Evolutionary conservation across 192 early-diverging fungal genomes (phyloP), one percentile per base, ranked within the genome.

Genomic region (Podila clonocystis): DNA sequence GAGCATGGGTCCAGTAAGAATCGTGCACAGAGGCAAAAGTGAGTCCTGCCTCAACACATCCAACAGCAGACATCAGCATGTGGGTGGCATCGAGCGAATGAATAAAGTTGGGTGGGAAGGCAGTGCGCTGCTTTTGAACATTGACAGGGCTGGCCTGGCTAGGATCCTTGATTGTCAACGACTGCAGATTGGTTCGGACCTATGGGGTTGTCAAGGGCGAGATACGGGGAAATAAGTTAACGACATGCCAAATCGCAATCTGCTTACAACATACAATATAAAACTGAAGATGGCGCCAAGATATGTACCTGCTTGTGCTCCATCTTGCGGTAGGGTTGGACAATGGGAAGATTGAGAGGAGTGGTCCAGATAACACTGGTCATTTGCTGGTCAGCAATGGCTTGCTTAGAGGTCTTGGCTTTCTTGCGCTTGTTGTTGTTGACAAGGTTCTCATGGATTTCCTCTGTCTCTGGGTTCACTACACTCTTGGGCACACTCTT

Each of bases 21-120:
- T 99, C 97, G 84, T 99, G 97, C 20, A 99, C 97, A 6, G 96
- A 91, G 0, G 97, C 95, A 89, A 98, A 99, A 12, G 91, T 87
- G 67, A 99, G 77, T 5, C 91, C 92, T 22, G 87, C 88, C 45
- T 86, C 77, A 55, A 95, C 89, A 87, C 96, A 98, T 66, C 89
- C 90, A 31, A 96, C 87, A 30, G 97, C 96, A 20, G 96, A 95
- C 82, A 98, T 89, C 70, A 97, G 88, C 97, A 99, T 99, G 75
- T 99, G 97, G 26, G 96, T 91, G 1, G 97, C 97, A 83, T 99
- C 97, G 29, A 99, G 87, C 5, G 96, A 97, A 84, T 99, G 97
- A 78, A 99, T 95, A 87, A 95, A 99, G 88, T 99, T 99, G 30
- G 97, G 97, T 48, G 97, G 97, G 88, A 99, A 99, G 2, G 97